phyloP scores from a whole-genome alignment of 805 yeast genomes.

The Yarrowia porcina region DNA sequence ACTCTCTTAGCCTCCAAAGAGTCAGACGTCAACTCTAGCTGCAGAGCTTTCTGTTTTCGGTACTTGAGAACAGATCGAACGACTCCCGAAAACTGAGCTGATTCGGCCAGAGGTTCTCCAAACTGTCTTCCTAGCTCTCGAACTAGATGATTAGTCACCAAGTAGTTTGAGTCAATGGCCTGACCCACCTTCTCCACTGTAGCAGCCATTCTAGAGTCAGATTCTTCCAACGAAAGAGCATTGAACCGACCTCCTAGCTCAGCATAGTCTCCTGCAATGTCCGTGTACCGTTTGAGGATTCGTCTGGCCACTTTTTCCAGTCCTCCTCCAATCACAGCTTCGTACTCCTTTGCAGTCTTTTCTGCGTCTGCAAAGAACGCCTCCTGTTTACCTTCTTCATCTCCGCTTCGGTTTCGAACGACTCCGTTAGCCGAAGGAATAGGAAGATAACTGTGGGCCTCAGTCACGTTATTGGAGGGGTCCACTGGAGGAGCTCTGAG shows the following conservation, averaged over 20 bases:
- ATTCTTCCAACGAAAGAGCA: slow-evolving; percentile 54
- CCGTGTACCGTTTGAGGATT: slow-evolving; percentile 53
- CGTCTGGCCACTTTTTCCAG: slow-evolving; percentile 58
- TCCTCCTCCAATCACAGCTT: slow-evolving; percentile 44
- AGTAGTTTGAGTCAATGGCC: slow-evolving; percentile 63
- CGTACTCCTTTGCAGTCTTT: slow-evolving; percentile 46
- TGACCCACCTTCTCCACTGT: slow-evolving; percentile 81
- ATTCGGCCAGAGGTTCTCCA: slow-evolving; percentile 66
- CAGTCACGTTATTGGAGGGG: slow-evolving; percentile 51
- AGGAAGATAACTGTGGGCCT: slow-evolving; percentile 62
- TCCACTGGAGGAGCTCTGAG: slow-evolving; percentile 60
- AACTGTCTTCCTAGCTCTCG: slow-evolving; percentile 55
- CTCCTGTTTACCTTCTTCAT: slow-evolving; percentile 40
- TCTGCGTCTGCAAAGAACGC: slow-evolving; percentile 45
- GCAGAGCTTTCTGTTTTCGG: slow-evolving; percentile 55
- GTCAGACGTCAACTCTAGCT: slow-evolving; percentile 47
- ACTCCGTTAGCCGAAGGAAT: slow-evolving; percentile 49
- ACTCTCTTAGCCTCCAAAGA: slow-evolving; percentile 39
- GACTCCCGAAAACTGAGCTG: slow-evolving; percentile 61
- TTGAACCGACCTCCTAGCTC: slow-evolving; percentile 74
- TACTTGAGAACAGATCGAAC: slow-evolving; percentile 58
- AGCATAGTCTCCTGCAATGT: slow-evolving; percentile 61
- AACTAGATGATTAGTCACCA: slow-evolving; percentile 52
- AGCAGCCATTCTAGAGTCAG: slow-evolving; percentile 43
- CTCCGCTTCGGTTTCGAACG: slow-evolving; percentile 35